Evolutionary conservation across 495 filamentous ascomycete genomes (phyloP).

Genomic region (Penicillium samsonianum): DNA sequence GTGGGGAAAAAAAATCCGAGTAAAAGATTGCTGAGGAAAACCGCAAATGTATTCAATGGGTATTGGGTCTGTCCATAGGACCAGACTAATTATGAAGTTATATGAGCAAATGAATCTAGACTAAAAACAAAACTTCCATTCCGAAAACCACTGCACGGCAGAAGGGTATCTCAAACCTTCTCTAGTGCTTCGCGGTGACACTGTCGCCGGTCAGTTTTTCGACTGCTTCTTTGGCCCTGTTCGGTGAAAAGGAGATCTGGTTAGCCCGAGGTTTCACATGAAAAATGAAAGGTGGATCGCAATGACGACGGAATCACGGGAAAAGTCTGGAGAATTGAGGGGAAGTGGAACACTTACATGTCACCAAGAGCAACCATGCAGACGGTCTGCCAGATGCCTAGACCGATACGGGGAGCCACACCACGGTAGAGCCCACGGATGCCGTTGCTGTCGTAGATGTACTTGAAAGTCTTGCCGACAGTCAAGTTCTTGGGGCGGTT

Average conservation of each 20-base stretch:
- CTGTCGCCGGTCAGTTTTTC: slow-evolving; percentile 93
- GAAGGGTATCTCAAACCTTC: slow-evolving; percentile 56
- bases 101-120: slow-evolving; percentile 17
- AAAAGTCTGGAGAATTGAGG: slow-evolving; percentile 2
- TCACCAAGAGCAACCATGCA: slow-evolving; percentile 99
- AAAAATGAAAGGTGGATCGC: slow-evolving; percentile 11
- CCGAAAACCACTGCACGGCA: slow-evolving; percentile 30
- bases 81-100: slow-evolving; percentile 18
- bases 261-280: slow-evolving; percentile 42
- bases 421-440: slow-evolving; percentile 94
- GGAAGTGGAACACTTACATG: slow-evolving; percentile 66
- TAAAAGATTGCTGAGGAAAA: slow-evolving; percentile 10
- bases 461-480: slow-evolving; percentile 86
- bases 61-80: slow-evolving; percentile 26
- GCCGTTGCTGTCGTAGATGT: slow-evolving; percentile 89
- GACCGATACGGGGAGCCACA: slow-evolving; percentile 88
- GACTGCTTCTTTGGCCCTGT: slow-evolving; percentile 93
- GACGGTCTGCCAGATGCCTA: slow-evolving; percentile 98
- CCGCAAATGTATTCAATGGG: slow-evolving; percentile 27
- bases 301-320: slow-evolving; percentile 7
- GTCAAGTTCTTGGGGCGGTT: slow-evolving; percentile 99
- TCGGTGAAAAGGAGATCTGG: slow-evolving; percentile 24
- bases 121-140: slow-evolving; percentile 13
- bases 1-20: slow-evolving; percentile 2
- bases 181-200: slow-evolving; percentile 97